Base-by-base conservation (phyloP, 805 yeast species). In the Candida railenensis region DNA sequence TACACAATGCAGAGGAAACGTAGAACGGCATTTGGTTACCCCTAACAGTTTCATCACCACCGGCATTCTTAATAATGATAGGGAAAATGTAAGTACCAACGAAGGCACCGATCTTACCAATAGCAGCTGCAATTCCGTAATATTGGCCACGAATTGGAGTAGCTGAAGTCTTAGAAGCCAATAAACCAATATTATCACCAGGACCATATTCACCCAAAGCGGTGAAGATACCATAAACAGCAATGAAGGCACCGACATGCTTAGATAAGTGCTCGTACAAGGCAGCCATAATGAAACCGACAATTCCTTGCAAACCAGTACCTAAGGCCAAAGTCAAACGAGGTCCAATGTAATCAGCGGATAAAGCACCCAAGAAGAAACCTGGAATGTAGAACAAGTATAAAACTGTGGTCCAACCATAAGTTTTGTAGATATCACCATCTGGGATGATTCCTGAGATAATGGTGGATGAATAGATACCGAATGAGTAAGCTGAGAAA, bases 161-260 rank as follows among this genome's bases (percentile, higher is more conserved):
- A 40, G 94, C 84, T 34, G 81, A 75, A 3, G 92, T 82, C 69
- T 88, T 88, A 41, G 94, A 78, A 22, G 94, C 90, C 52, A 89
- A 71, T 45, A 85, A 68, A 54, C 96, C 96, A 62, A 86, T 84
- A 67, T 85, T 85, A 65, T 88, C 87, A 67, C 96, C 96, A 7
- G 94, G 89, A 21, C 95, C 94, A 63, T 88, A 85, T 65, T 89
- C 96, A 56, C 96, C 96, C 42, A 87, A 72, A 3, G 92, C 75
- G 65, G 79, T 71, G 65, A 87, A 89, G 53, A 89, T 80, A 70
- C 96, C 96, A 61, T 84, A 89, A 32, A 84, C 83, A 40, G 87
- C 89, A 42, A 82, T 85, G 54, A 89, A 86, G 0, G 80, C 89
- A 33, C 79, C 96, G 57, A 86, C 73, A 56, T 82, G 77, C 37